Base-by-base conservation (phyloP, 2,329 filamentous ascomycete species). In the Aureobasidium zeae region DNA sequence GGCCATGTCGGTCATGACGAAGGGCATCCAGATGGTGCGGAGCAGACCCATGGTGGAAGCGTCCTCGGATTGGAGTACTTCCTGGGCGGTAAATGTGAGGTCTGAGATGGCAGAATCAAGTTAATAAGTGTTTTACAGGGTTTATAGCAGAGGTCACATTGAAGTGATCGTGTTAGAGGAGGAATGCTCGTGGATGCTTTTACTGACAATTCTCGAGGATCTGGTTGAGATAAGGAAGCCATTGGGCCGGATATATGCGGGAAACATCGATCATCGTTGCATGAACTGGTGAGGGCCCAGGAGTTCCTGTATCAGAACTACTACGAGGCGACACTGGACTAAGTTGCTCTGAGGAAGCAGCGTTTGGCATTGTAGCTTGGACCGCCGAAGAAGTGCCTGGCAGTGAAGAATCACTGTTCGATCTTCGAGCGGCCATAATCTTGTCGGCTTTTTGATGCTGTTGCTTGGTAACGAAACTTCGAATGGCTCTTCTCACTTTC, bases 51-150 rank as follows among this genome's bases (percentile, higher is more conserved):
- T 52, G 30, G 57, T 57, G 2, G 52, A 52, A 0, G 55, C 55
- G 10, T 54, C 54, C 38, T 68, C 66, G 17, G 68, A 55, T 32
- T 66, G 63, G 11, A 65, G 65, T 10, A 67, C 61, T 32, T 67
- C 61, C 24, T 65, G 57, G 4, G 64, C 63, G 52, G 69, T 63
- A 47, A 57, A 53, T 16, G 55, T 38, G 11, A 64, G 49, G 44
- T 65, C 61, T 64, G 41, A 45, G 1, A 11, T 53, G 48, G 24
- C 30, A 35, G 20, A 30, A 8, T 13, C 11, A 35, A 28, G 10
- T 7, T 19, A 6, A 26, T 21, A 6, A 9, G 4, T n/a, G n/a
- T n/a, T n/a, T n/a, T n/a, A n/a, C n/a, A n/a, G n/a, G n/a, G n/a
- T n/a, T n/a, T n/a, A n/a, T n/a, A n/a, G n/a, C n/a, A n/a, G n/a